These are phyloP conservation scores for Cystoisospora suis DNA, from an alignment of 169 alveolate species.

Conservation along the genomic window DNA sequence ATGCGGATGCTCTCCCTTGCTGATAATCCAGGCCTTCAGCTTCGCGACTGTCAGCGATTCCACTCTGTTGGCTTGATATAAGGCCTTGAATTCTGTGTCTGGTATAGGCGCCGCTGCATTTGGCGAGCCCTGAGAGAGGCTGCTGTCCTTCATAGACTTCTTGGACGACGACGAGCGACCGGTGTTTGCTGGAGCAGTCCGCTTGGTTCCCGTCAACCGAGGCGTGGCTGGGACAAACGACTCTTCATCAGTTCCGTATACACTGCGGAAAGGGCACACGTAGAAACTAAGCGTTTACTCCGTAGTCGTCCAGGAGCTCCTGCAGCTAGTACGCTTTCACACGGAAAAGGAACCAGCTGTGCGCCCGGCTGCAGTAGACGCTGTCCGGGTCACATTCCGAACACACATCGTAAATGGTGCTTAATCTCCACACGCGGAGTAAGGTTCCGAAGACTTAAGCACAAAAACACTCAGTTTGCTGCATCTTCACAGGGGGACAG, in stretches of 20 bases:
- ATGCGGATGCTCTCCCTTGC: background rate
- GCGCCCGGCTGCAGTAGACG: background rate
- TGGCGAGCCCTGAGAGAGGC: background rate
- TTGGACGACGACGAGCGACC: background rate
- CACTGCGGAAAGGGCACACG: background rate
- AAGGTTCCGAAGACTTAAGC: background rate
- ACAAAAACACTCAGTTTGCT: no score
- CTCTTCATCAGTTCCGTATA: constrained; percentile 4
- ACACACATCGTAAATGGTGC: background rate
- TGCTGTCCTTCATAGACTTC: background rate
- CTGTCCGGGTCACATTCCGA: background rate
- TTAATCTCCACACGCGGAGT: background rate
- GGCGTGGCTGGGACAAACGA: constrained; percentile 15
- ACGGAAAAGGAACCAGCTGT: background rate
- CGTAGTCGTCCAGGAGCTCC: background rate
- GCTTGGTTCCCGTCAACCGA: background rate
- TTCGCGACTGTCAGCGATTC: background rate
- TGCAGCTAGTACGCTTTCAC: background rate
- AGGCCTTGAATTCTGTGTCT: background rate
- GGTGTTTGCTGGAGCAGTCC: background rate
- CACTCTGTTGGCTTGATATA: background rate
- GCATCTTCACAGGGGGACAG: no score
- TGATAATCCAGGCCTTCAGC: background rate
- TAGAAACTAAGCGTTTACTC: background rate
- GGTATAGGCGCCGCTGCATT: background rate